phyloP scores from a whole-genome alignment of 1,284 basidiomycete genomes.

The Sutorius eximius region DNA sequence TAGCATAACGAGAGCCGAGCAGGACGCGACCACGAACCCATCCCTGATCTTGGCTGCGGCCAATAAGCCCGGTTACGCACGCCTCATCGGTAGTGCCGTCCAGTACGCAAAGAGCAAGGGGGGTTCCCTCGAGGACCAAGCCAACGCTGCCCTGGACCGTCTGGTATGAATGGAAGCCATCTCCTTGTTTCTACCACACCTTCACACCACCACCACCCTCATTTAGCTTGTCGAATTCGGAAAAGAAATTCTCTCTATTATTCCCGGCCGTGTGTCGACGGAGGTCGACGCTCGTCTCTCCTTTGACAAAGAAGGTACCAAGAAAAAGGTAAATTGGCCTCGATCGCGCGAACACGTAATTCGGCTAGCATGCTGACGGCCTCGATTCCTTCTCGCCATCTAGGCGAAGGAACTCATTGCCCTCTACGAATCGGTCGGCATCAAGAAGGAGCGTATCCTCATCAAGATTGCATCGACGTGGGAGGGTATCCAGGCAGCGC shows the following conservation, averaged over 20 bases:
- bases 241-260: slow-evolving; percentile 91
- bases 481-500: slow-evolving; percentile 99
- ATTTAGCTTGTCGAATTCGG: slow-evolving; percentile 93
- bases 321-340: slow-evolving; percentile 63
- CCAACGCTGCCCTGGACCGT: slow-evolving; percentile 82
- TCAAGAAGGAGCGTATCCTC: slow-evolving; percentile 90
- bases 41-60: slow-evolving; percentile 92
- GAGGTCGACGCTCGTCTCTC: slow-evolving; percentile 98
- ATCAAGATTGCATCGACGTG: slow-evolving; percentile 99
- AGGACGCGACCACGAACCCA: slow-evolving; percentile 95
- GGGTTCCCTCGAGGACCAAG: slow-evolving; percentile 68
- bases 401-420: slow-evolving; percentile 91
- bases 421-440: slow-evolving; percentile 89
- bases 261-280: slow-evolving; percentile 98
- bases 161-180: slow-evolving; percentile 56
- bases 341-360: slow-evolving; percentile 15
- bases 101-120: slow-evolving; percentile 82
- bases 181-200: slow-evolving; percentile 1
- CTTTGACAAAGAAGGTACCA: slow-evolving; percentile 92
- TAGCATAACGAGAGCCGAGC: slow-evolving; percentile 13
- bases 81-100: slow-evolving; percentile 84
- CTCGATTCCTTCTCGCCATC: slow-evolving; percentile 16
- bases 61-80: slow-evolving; percentile 85
- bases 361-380: slow-evolving; percentile 16
- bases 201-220: slow-evolving; percentile 13